These are phyloP conservation scores for Cryomyces minteri DNA, from an alignment of 495 filamentous ascomycete species.

Conservation along the genomic window DNA sequence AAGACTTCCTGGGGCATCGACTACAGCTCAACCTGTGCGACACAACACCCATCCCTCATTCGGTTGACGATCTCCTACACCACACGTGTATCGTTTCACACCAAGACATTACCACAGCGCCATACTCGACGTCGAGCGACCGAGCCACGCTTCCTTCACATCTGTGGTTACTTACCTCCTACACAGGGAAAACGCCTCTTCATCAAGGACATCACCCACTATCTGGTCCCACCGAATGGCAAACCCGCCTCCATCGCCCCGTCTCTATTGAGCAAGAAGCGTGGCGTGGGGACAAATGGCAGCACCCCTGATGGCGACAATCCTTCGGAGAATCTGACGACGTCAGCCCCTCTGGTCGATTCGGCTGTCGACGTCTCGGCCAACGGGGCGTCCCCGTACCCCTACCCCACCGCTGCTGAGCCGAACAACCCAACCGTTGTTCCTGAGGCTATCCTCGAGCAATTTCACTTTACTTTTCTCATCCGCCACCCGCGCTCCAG, in stretches of 20 bases:
- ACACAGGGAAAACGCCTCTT: conserved; percentile 65
- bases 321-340: not conserved
- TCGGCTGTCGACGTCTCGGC: conserved; percentile 9
- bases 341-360: not conserved
- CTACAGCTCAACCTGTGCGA: not conserved
- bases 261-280: conserved; percentile 43
- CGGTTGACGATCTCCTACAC: too few species aligned
- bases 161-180: conserved; percentile 11
- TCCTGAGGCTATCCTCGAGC: conserved; percentile 42
- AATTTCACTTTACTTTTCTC: conserved; percentile 91
- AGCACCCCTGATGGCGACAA: conserved; percentile 12
- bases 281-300: conserved; percentile 36
- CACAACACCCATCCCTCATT: not conserved
- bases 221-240: conserved; percentile 58
- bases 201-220: conserved; percentile 95
- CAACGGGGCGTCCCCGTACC: conserved; percentile 25
- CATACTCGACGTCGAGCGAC: too few species aligned
- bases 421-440: conserved; percentile 68
- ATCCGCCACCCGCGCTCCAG: conserved; percentile 81
- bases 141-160: too few species aligned
- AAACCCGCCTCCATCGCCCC: conserved; percentile 52
- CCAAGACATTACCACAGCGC: too few species aligned
- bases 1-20: too few species aligned
- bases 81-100: too few species aligned
- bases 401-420: conserved; percentile 37